Evolutionary conservation across 495 filamentous ascomycete species (phyloP), one percentile per base, ranked within the genome.

Genomic region (Daldinia caldariorum): DNA sequence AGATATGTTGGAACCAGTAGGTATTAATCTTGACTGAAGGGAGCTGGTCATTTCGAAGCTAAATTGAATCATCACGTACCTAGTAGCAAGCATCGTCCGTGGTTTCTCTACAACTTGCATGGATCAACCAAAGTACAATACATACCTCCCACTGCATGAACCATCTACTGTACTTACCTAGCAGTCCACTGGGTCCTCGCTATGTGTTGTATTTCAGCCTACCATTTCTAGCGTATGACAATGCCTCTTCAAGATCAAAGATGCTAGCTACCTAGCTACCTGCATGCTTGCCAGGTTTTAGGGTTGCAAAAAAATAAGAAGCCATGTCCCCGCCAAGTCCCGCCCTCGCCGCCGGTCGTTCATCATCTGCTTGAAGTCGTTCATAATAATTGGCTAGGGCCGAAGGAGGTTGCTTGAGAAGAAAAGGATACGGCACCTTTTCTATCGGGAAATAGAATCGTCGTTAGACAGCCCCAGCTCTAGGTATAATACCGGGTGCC

Each of bases 401-500:
- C 26, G 3, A 26, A 26, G 26, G 26, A 26, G 26, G 26, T 26
- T 26, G 18, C 16, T n/a, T n/a, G 43, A 12, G 43, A 2, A 47
- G 16, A 16, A 18, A 22, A 47, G 43, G 43, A 47, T 47, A 47
- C 43, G 18, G 43, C 43, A 47, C 22, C 12, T 47, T 47, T 16
- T 47, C n/a, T 47, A 47, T 47, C 43, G 20, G 43, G 43, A 47
- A 47, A 47, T 22, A 22, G 43, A 47, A 22, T 47, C 43, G 43
- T 12, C 43, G 1, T 22, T 47, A 16, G 16, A 47, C 18, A 47
- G 34, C 34, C 43, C 20, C 43, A 12, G 20, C 43, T 26, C 26
- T 26, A 26, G 26, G 26, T 26, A 26, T 26, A 26, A 26, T 26
- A 26, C 26, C 26, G 26, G 26, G 18, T 47, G 43, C 18, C 34